Base-by-base conservation (phyloP, 163 green algal species). In the Scenedesmus sp. region DNA sequence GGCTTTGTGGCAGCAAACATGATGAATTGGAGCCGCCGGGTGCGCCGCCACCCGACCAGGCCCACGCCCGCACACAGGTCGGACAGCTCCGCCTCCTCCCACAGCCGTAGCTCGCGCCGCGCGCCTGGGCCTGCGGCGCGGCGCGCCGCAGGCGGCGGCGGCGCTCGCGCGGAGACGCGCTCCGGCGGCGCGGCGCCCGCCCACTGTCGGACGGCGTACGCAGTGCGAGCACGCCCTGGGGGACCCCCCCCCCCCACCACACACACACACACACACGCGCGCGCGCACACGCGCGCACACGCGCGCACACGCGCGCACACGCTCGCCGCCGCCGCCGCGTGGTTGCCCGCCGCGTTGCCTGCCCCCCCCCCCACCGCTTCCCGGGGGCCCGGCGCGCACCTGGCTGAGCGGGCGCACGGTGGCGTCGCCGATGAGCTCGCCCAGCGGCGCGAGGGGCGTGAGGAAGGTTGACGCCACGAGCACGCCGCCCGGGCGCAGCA, bases 391-490 rank as follows among this genome's bases (percentile, higher is more conserved):
- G n/a, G n/a, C n/a, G n/a, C 56, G 31, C 65, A 94, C 81, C 87
- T 91, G 70, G 31, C 76, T 87, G 9, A 98, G 71, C 6, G 94
- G 91, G 42, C 86, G 77, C 44, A 97, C 77, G 26, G 84, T 58
- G 39, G 95, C 90, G 69, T 95, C 90, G 0, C 93, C 92, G 3
- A 97, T 18, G 0, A 95, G 20, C 69, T 94, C 58, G 7, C 90
- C 94, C 31, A 98, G 79, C 6, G 90, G 92, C 29, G 93, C 88
- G 14, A 85, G 63, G 2, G 85, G 76, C 4, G 87, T 90, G 14
- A 99, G 81, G 81, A 99, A 98, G 0, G 96, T 99, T 17, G 89
- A 94, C 1, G 86, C 96, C 1, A 99, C 95, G 90, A 98, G 98
- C 34, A 97, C 84, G 39, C 96, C 96, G 5, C 96, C 96, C 4